phyloP scores from a whole-genome alignment of 169 alveolate genomes.

The Blepharisma undulans region DNA sequence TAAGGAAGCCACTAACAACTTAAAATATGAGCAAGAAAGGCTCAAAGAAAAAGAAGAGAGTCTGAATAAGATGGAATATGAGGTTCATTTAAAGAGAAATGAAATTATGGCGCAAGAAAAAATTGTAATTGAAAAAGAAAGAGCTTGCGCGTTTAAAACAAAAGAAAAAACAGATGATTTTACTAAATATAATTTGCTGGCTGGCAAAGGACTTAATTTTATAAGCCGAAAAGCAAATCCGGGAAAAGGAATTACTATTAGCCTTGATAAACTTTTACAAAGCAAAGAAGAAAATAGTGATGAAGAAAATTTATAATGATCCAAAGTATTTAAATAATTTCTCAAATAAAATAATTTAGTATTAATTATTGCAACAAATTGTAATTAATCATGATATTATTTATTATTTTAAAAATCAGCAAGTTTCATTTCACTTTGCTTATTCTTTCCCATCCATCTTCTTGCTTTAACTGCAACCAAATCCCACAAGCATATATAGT shows the following conservation, averaged over 20 bases:
- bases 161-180: not conserved
- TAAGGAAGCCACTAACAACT: not conserved
- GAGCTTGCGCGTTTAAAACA: not conserved
- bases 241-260: not conserved
- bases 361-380: too few species aligned
- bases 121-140: not conserved
- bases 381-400: not conserved
- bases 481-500: not conserved
- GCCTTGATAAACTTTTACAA: not conserved
- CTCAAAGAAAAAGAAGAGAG: not conserved
- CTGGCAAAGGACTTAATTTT: not conserved
- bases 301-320: not conserved
- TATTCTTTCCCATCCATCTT: not conserved
- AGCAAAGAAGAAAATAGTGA: not conserved
- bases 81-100: not conserved
- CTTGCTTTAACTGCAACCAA: not conserved
- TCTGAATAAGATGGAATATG: not conserved
- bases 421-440: not conserved
- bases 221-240: not conserved
- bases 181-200: not conserved
- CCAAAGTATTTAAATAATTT: not conserved
- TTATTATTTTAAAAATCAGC: not conserved
- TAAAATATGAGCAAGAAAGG: not conserved
- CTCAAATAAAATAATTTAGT: too few species aligned
- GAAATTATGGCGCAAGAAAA: not conserved